phyloP scores from a whole-genome alignment of 1,284 basidiomycete genomes.

The Schizophyllum amplum region DNA sequence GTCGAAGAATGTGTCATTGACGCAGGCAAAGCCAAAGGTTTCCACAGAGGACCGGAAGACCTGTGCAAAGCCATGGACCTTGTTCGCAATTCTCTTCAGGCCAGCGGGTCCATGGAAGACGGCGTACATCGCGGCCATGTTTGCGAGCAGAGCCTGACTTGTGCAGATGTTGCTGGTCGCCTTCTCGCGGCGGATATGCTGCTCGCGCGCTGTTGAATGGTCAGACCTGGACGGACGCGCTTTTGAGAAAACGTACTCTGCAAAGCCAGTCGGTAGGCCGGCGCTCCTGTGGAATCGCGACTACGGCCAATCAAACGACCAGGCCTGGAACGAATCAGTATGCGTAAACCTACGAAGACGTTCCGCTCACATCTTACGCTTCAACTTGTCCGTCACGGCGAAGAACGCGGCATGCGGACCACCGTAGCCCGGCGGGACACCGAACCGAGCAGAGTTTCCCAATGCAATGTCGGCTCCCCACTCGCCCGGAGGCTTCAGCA shows the following conservation, averaged over 20 bases:
- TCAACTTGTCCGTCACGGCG: slow-evolving; percentile 86
- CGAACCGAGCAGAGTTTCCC: slow-evolving; percentile 93
- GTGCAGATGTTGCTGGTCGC: slow-evolving; percentile 95
- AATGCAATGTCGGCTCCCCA: slow-evolving; percentile 97
- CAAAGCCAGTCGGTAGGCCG: slow-evolving; percentile 88
- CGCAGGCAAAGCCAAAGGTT: slow-evolving; percentile 61
- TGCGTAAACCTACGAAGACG: not conserved
- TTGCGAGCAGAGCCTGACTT: slow-evolving; percentile 88
- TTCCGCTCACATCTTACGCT: slow-evolving; percentile 72
- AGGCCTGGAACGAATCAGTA: slow-evolving; percentile 30
- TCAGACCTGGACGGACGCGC: not conserved
- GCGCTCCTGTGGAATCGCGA: slow-evolving; percentile 77
- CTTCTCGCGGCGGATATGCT: slow-evolving; percentile 94
- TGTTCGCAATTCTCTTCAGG: slow-evolving; percentile 79
- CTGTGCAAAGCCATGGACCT: slow-evolving; percentile 85
- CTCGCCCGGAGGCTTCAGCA: slow-evolving; percentile 94
- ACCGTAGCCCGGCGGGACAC: slow-evolving; percentile 86
- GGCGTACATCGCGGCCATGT: slow-evolving; percentile 97
- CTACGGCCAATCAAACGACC: slow-evolving; percentile 90
- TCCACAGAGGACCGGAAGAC: slow-evolving; percentile 70
- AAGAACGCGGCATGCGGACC: slow-evolving; percentile 96
- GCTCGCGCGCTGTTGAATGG: slow-evolving; percentile 69
- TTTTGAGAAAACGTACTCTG: slow-evolving; percentile 59
- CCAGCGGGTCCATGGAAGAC: slow-evolving; percentile 94
- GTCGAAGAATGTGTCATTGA: slow-evolving; percentile 81